Evolutionary conservation across 2,329 filamentous ascomycete genomes (phyloP).

Genomic region (Mycosphaerella sp.): DNA sequence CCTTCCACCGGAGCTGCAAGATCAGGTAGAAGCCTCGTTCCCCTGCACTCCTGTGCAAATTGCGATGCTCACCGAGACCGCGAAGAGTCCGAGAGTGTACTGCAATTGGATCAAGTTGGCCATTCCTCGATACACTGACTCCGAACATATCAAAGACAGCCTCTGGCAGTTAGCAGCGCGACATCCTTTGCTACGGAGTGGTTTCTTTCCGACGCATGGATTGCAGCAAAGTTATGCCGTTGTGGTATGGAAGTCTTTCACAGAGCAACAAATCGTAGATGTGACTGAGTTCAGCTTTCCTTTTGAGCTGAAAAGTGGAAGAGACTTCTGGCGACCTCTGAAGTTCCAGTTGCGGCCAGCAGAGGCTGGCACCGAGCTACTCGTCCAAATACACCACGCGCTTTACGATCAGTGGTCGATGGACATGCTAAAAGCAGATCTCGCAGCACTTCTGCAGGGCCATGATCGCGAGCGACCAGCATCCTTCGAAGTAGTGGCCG

Average conservation of each 20-base stretch:
- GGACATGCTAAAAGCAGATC: constrained; percentile 62
- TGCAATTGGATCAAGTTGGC: constrained; percentile 70
- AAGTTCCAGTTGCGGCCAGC: constrained; percentile 49
- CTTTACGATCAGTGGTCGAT: constrained; percentile 93
- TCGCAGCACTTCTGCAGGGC: constrained; percentile 48
- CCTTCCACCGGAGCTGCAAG: background rate
- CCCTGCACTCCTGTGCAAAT: constrained; percentile 68
- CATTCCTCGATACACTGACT: constrained; percentile 35
- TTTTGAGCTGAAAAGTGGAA: constrained; percentile 21
- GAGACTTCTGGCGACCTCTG: constrained; percentile 54
- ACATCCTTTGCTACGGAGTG: constrained; percentile 67
- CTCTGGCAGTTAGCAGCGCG: constrained; percentile 46
- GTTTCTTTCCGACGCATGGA: constrained; percentile 55
- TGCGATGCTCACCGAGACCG: constrained; percentile 74
- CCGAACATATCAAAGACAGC: constrained; percentile 32
- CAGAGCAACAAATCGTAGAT: constrained; percentile 28
- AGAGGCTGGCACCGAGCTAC: constrained; percentile 28
- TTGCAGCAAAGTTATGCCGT: constrained; percentile 51
- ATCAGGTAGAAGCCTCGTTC: constrained; percentile 38
- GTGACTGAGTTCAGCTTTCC: constrained; percentile 15
- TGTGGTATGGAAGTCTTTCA: constrained; percentile 55
- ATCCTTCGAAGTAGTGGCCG: constrained; percentile 56
- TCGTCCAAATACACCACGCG: constrained; percentile 69
- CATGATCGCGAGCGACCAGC: constrained; percentile 40
- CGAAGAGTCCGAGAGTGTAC: constrained; percentile 55